Evolutionary conservation across 176 grass and related monocot species (phyloP).

Genomic region (Musa acuminata): DNA sequence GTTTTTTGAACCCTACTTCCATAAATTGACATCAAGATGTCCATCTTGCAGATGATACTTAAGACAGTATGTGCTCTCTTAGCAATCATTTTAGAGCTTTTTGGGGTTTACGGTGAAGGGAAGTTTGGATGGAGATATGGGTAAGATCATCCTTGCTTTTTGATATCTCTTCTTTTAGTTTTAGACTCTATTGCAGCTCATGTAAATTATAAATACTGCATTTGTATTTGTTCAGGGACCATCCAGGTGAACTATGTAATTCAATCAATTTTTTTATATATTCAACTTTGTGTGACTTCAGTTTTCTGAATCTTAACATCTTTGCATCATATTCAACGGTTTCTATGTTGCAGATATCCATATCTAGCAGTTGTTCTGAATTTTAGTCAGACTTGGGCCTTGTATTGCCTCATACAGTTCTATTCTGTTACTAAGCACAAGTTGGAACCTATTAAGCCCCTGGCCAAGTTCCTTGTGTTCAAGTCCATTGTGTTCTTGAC

Average conservation of each 20-base stretch:
- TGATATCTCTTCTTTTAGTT: background rate
- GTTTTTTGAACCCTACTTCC: conserved; percentile 1
- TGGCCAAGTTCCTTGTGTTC: conserved; percentile 96
- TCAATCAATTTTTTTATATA: background rate
- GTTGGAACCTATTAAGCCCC: conserved; percentile 80
- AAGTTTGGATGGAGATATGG: conserved; percentile 96
- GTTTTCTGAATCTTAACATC: background rate
- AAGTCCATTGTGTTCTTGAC: conserved; percentile 99
- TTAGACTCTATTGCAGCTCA: no score
- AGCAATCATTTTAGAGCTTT: conserved; percentile 70
- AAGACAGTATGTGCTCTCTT: conserved; percentile 91
- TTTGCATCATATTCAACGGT: background rate
- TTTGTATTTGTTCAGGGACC: background rate
- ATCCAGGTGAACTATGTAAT: background rate
- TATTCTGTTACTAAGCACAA: conserved; percentile 89
- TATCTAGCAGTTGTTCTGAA: conserved; percentile 92
- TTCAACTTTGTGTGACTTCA: background rate
- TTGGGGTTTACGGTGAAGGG: conserved; percentile 90
- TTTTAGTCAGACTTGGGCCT: conserved; percentile 97
- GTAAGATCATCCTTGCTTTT: conserved; percentile 31
- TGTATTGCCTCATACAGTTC: conserved; percentile 97
- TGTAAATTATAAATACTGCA: background rate
- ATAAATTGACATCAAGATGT: background rate
- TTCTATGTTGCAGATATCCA: conserved; percentile 62
- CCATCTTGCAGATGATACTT: conserved; percentile 78